Percentiles rank a stretch among this genome's conserved stretches.
phyloP scores from a whole-genome alignment of 805 yeast species.

The Ogataea methanolica region DNA sequence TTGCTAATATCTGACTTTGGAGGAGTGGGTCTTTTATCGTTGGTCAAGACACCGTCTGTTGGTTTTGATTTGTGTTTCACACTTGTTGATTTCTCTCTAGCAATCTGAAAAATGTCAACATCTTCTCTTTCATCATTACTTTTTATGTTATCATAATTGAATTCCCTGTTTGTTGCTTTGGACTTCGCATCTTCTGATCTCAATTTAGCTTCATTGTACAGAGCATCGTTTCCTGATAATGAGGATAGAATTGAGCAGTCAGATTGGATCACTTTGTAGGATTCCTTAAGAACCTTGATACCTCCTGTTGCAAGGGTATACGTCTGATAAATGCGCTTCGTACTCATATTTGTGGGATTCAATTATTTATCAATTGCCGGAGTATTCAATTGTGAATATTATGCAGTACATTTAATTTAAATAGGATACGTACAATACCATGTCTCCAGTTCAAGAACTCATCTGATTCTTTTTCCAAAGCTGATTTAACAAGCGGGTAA shows the following conservation, averaged over 20 bases:
- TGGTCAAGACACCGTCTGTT: conserved; percentile 10
- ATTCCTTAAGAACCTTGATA: conserved; percentile 22
- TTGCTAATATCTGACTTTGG: conserved; percentile 12
- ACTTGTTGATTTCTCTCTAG: conserved; percentile 26
- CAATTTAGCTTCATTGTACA: conserved; percentile 22
- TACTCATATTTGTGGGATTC: conserved; percentile 15
- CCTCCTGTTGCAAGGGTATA: conserved; percentile 25
- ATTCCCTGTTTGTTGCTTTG: conserved; percentile 11
- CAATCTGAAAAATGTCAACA: conserved; percentile 30
- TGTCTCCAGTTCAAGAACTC: too few species aligned
- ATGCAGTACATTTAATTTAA: too few species aligned
- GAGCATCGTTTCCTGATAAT: conserved; percentile 20
- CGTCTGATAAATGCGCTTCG: conserved; percentile 23
- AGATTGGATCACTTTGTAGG: conserved; percentile 8
- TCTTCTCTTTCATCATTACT: conserved; percentile 12
- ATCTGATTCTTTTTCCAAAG: too few species aligned
- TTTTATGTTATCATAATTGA: conserved; percentile 6
- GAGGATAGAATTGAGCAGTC: conserved; percentile 20
- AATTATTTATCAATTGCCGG: neutral
- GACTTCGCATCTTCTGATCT: conserved; percentile 23
- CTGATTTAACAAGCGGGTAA: neutral
- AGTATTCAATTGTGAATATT: too few species aligned
- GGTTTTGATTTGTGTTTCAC: conserved; percentile 14
- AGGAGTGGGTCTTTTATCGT: conserved; percentile 18
- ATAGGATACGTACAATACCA: too few species aligned